Evolutionary conservation across 2,329 filamentous ascomycete species (phyloP).

Genomic region (Fusarium gaditjirri): DNA sequence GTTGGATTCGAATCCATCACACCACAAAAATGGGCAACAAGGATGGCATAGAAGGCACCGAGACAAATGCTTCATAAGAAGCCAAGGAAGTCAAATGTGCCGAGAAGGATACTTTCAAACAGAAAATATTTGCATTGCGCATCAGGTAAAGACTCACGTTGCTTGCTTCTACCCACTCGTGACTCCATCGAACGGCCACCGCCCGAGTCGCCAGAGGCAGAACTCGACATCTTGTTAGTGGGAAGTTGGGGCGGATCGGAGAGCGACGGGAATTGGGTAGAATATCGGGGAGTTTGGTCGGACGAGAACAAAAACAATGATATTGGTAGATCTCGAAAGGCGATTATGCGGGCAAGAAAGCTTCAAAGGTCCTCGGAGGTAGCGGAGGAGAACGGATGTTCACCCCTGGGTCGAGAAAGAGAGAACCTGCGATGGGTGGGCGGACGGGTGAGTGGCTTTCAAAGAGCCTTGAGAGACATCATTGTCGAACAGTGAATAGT

Average conservation of each 20-base stretch:
- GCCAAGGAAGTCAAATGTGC: background rate
- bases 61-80: background rate
- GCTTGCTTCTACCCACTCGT: slow-evolving; percentile 79
- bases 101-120: background rate
- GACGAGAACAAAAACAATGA: slow-evolving; percentile 15
- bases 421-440: slow-evolving; percentile 43
- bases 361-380: slow-evolving; percentile 31
- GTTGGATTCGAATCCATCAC: slow-evolving; percentile 2
- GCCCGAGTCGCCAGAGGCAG: slow-evolving; percentile 50
- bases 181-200: slow-evolving; percentile 73
- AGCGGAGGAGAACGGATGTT: slow-evolving; percentile 41
- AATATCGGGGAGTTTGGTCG: slow-evolving; percentile 27
- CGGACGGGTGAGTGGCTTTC: slow-evolving; percentile 23
- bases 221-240: slow-evolving; percentile 51
- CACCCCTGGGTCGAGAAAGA: slow-evolving; percentile 42
- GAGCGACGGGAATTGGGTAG: slow-evolving; percentile 32
- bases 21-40: slow-evolving; percentile 6
- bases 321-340: slow-evolving; percentile 23
- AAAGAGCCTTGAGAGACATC: slow-evolving; percentile 44
- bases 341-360: slow-evolving; percentile 25
- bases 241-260: slow-evolving; percentile 21
- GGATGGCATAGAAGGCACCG: slow-evolving; percentile 2
- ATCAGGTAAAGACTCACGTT: slow-evolving; percentile 70
- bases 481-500: slow-evolving; percentile 32
- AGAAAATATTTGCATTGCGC: background rate